Base-by-base conservation (phyloP, 2,329 filamentous ascomycete genomes). In the Bisporella sp. region DNA sequence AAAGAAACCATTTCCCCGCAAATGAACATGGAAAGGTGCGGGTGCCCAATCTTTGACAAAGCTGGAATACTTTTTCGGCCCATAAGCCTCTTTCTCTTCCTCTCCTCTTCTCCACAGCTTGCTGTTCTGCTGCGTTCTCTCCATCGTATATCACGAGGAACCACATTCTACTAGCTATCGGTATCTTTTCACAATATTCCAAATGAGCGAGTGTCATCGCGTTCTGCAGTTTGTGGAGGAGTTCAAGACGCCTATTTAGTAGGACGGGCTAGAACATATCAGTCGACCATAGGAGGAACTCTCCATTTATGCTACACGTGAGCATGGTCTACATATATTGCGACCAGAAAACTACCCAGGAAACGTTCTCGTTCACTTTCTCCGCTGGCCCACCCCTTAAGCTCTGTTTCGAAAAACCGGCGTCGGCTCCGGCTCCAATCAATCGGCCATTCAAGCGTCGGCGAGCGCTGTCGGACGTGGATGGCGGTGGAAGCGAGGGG, bases 321-420 rank as follows among this genome's bases (percentile, higher is more conserved):
- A 64, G 59, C 53, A 66, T 65, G 61, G 52, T 63, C 52, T 54
- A 54, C 49, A 55, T 58, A 51, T 60, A 54, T 46, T 50, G 51
- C 46, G 58, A 58, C 48, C 48, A 50, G 49, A 50, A 48, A 29
- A 52, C 54, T 41, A 41, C 47, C 33, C 53, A 52, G 47, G 59
- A 57, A 39, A 57, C 58, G 11, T 69, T 73, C 51, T 62, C 63
- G 13, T 73, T 73, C 48, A 61, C 62, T 6, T 70, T 63, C 48
- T 54, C 56, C 39, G 57, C 65, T 35, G 48, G 57, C 37, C 61
- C 66, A 29, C 56, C 62, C 6, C 60, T 64, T 55, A 61, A 60
- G 33, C 65, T 71, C 47, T 62, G 58, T 21, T 71, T 71, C 57
- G 59, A 63, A 41, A 54, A 57, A 32, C 66, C 62, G 35, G 57